A percentile compares a stretch with the other conserved stretches of the same genome.
phyloP scores from a whole-genome alignment of 805 yeast species.

The Saccharomycopsis javanensis region DNA sequence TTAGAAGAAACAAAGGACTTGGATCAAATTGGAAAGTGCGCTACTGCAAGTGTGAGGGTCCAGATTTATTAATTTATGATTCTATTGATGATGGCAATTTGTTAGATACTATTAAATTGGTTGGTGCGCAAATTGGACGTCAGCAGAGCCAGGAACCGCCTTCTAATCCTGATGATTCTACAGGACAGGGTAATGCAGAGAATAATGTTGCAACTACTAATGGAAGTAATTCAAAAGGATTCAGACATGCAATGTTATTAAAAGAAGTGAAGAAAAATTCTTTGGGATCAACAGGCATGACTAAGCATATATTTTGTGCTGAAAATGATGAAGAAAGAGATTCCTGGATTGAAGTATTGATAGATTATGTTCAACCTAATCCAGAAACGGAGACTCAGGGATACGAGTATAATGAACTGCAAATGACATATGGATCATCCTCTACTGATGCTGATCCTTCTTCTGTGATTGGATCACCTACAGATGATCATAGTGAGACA shows the following conservation, averaged over 20 bases:
- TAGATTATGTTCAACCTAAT: constrained; percentile 24
- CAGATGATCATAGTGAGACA: constrained; percentile 9
- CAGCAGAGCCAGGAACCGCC: constrained; percentile 27
- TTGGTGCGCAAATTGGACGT: constrained; percentile 47
- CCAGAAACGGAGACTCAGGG: neutral
- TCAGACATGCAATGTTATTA: constrained; percentile 51
- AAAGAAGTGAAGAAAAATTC: constrained; percentile 35
- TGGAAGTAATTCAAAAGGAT: constrained; percentile 29
- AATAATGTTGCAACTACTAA: constrained; percentile 23
- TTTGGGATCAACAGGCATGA: constrained; percentile 22
- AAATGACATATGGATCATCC: neutral
- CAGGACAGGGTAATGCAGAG: constrained; percentile 23
- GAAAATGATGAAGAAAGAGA: constrained; percentile 73
- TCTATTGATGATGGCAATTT: constrained; percentile 39
- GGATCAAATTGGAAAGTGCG: constrained; percentile 59
- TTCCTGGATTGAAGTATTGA: constrained; percentile 49
- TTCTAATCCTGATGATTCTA: constrained; percentile 33
- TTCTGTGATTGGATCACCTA: constrained; percentile 8
- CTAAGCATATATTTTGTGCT: constrained; percentile 63
- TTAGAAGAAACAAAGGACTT: constrained; percentile 55
- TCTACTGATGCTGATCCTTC: constrained; percentile 6
- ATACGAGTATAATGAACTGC: constrained; percentile 9
- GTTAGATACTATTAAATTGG: constrained; percentile 41
- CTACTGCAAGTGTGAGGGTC: constrained; percentile 58
- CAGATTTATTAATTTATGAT: constrained; percentile 47